These are phyloP conservation scores for Diaporthe citriasiana DNA, from an alignment of 2,329 filamentous ascomycete species.

Conservation along the genomic window DNA sequence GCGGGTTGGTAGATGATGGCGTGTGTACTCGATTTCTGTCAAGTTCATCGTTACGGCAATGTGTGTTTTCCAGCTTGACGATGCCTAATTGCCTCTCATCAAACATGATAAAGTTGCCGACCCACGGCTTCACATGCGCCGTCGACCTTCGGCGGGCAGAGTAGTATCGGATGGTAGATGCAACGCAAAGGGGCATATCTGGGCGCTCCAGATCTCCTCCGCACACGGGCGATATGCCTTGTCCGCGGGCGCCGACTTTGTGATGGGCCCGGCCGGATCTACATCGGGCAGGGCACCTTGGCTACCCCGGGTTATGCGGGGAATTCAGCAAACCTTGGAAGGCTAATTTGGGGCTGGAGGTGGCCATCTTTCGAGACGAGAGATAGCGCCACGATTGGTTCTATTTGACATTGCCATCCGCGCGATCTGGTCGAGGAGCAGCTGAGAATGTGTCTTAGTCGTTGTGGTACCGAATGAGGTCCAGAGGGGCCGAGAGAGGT, in stretches of 20 bases:
- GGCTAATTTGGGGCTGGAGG: neutral
- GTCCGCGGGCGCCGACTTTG: slow-evolving; percentile 33
- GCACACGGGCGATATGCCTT: slow-evolving; percentile 5
- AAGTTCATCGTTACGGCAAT: neutral
- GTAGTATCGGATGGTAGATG: neutral
- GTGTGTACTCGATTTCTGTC: neutral
- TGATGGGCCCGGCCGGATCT: slow-evolving; percentile 26
- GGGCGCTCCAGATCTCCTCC: slow-evolving; percentile 9
- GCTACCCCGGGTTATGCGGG: slow-evolving; percentile 20
- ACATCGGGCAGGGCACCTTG: slow-evolving; percentile 1
- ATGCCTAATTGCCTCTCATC: neutral
- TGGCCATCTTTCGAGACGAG: neutral
- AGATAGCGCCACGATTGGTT: neutral
- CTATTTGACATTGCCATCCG: neutral
- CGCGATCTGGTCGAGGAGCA: neutral
- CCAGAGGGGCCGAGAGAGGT: no score
- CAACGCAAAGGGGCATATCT: neutral
- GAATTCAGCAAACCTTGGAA: neutral
- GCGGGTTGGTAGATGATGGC: neutral
- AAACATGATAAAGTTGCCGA: neutral
- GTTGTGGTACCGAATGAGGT: neutral
- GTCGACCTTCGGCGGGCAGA: neutral
- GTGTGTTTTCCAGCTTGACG: neutral
- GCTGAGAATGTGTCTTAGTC: neutral
- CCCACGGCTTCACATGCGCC: neutral